Conservation (phyloP, 163 green algal genomes). For the Smithsoniella earleae region DNA sequence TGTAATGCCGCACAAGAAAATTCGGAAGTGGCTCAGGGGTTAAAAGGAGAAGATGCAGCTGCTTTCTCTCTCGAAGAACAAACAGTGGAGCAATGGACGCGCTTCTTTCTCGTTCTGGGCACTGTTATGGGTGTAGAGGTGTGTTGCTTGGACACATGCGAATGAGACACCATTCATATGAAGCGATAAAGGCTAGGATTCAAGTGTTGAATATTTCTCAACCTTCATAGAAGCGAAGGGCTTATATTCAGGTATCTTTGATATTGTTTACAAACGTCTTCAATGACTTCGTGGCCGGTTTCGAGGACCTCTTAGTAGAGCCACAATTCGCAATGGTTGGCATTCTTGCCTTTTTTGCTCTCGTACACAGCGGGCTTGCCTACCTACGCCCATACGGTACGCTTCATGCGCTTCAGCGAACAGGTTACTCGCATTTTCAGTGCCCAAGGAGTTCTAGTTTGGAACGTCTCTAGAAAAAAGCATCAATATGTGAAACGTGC, state of each 20-base stretch:
- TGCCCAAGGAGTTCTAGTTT: no score
- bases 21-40: no score
- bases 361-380: conserved; percentile 79
- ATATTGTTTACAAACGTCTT: conserved; percentile 55
- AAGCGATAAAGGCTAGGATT: no score
- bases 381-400: conserved; percentile 67
- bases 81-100: conserved; percentile 60
- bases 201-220: no score
- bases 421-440: no score
- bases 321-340: conserved; percentile 65
- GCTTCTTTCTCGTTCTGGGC: conserved; percentile 70
- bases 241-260: neutral
- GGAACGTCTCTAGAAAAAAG: no score
- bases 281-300: conserved; percentile 69
- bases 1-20: no score
- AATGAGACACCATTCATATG: no score
- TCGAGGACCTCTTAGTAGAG: conserved; percentile 67
- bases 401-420: neutral
- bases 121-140: conserved; percentile 59
- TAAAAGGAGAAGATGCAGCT: conserved; percentile 87
- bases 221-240: neutral
- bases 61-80: conserved; percentile 66
- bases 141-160: neutral
- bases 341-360: conserved; percentile 80
- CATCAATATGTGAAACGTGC: no score